Evolutionary conservation across 176 grass and related monocot genomes (phyloP).

Genomic region (Dendrocalamus sinicus): DNA sequence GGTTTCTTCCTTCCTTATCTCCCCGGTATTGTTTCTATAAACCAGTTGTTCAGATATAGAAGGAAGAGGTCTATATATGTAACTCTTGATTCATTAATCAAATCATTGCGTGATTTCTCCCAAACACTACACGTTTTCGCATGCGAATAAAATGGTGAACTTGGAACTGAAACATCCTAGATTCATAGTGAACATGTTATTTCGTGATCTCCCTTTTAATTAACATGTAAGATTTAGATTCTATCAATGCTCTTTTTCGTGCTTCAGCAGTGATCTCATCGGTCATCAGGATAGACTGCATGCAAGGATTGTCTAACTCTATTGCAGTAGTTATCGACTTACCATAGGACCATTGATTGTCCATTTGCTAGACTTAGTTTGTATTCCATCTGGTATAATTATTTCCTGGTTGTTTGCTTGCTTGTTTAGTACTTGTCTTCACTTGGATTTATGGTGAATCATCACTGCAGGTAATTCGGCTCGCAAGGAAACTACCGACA

Average conservation of each 20-base stretch:
- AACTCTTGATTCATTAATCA: too few relatives aligned
- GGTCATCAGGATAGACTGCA: neutral
- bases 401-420: neutral
- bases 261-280: constrained; percentile 1
- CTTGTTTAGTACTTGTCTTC: neutral
- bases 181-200: neutral
- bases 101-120: too few relatives aligned
- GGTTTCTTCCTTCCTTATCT: too few relatives aligned
- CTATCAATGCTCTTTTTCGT: neutral
- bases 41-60: too few relatives aligned
- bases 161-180: neutral
- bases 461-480: constrained; percentile 78
- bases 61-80: too few relatives aligned
- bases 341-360: neutral
- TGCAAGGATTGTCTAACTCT: neutral
- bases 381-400: neutral
- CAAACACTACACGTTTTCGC: too few relatives aligned
- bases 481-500: constrained; percentile 85
- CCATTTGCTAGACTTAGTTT: neutral
- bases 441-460: neutral
- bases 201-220: neutral
- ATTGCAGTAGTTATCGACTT: neutral
- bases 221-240: neutral
- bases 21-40: too few relatives aligned
- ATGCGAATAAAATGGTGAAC: neutral